Base-by-base conservation (phyloP, 805 yeast species). In the Clavispora phyllophila region DNA sequence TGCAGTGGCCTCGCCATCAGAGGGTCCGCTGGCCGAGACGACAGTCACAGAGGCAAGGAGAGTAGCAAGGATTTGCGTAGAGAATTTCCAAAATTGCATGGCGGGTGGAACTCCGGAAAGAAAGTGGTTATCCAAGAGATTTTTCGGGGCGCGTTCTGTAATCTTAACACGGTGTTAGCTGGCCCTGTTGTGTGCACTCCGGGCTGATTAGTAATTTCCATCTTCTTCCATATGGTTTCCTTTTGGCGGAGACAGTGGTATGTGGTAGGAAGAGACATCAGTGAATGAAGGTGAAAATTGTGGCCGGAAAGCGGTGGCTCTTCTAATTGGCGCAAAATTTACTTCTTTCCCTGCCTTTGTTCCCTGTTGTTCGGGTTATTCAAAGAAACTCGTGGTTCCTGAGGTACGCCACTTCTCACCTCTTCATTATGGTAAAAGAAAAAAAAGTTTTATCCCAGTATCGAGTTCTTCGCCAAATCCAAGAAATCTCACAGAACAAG, bases 1-100 rank as follows among this genome's bases (percentile, higher is more conserved):
- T 27, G 95, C 95, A 46, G 76, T 63, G 38, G 95, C 95, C 10
- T 76, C 78, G 24, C 76, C 82, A 36, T 63, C 76, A 24, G 63
- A 39, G 31, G 70, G 72, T 13, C 71, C 73, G 38, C 63, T 47
- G 40, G 73, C 73, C 22, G 56, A 44, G 15, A 58, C 51, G 23
- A 62, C 43, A 4, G 68, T 55, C 18, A 63, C 63, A 19, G 69
- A 61, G 18, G 71, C 62, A 43, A 68, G 61, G 35, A 66, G 55
- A 19, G 64, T 53, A 35, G 74, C 70, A 45, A 68, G 60, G 13
- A 62, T 61, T 45, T 54, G 54, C 26, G 68, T 46, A n/a, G 73
- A 61, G 44, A 61, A 61, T 42, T 59, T 62, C 71, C 71, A 65
- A 57, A 70, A 65, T 56, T 66, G 58, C 75, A 70, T 70, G 15